Evolutionary conservation across 2,329 filamentous ascomycete genomes (phyloP).

Genomic region (Epichloe uncinata): DNA sequence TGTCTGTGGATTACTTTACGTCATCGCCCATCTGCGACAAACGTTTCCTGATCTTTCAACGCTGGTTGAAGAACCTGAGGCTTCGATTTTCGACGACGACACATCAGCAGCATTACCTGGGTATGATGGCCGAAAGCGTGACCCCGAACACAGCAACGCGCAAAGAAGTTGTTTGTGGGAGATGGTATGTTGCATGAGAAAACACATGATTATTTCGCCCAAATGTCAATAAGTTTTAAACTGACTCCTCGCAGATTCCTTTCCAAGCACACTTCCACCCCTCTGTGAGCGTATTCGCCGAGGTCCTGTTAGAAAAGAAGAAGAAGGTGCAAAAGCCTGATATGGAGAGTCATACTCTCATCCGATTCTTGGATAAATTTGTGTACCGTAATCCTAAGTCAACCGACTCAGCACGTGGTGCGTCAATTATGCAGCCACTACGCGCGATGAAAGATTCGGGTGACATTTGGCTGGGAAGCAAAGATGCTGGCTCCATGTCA

Average conservation of each 20-base stretch:
- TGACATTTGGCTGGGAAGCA: slow-evolving; percentile 43
- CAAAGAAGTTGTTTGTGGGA: slow-evolving; percentile 92
- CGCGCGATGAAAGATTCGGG: slow-evolving; percentile 36
- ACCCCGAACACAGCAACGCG: slow-evolving; percentile 88
- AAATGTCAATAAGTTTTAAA: too few species aligned
- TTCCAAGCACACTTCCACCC: slow-evolving; percentile 69
- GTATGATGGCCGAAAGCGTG: slow-evolving; percentile 84
- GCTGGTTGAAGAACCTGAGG: slow-evolving; percentile 69
- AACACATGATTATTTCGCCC: not conserved
- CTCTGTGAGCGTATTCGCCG: slow-evolving; percentile 75
- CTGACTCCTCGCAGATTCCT: slow-evolving; percentile 17
- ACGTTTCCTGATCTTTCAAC: slow-evolving; percentile 70
- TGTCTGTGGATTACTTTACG: slow-evolving; percentile 81
- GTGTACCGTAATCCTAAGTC: slow-evolving; percentile 92
- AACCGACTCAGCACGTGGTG: slow-evolving; percentile 53
- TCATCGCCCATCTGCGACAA: slow-evolving; percentile 67
- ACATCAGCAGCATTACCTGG: slow-evolving; percentile 28
- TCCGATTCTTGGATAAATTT: slow-evolving; percentile 94
- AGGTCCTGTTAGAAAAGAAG: slow-evolving; percentile 53
- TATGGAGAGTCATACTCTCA: slow-evolving; percentile 76
- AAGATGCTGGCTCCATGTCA: slow-evolving; percentile 23
- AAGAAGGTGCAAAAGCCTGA: slow-evolving; percentile 79
- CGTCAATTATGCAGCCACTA: slow-evolving; percentile 94
- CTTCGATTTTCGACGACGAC: slow-evolving; percentile 51
- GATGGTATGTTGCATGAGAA: slow-evolving; percentile 38